Conservation (phyloP, 1,139 yeast species). For the Protomyces inundatus region DNA sequence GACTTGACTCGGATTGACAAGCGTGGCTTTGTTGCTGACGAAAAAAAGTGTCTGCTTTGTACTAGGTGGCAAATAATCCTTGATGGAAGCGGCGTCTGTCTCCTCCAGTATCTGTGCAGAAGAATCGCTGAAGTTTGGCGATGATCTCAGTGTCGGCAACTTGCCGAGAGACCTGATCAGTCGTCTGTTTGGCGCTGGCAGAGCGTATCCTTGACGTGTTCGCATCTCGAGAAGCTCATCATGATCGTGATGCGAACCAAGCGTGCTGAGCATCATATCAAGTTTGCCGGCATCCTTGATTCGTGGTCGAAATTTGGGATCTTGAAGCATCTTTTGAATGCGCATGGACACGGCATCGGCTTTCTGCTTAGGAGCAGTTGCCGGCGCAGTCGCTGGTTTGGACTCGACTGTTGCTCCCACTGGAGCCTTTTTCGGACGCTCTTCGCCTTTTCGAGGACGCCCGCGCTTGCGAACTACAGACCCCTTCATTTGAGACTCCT, state of each 20-base stretch:
- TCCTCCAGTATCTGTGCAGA: no score
- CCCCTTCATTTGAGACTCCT: neutral
- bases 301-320: neutral
- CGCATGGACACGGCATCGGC: neutral
- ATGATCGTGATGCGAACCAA: neutral
- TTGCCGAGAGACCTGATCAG: neutral
- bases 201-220: neutral
- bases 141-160: neutral
- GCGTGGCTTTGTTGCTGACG: neutral
- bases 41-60: neutral
- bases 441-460: neutral
- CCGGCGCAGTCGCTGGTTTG: neutral
- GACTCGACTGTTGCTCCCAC: no score
- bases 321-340: neutral
- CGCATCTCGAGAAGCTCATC: neutral
- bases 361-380: neutral
- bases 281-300: neutral
- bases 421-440: neutral
- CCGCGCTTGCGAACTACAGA: neutral
- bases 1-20: neutral
- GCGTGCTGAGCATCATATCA: neutral
- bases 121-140: neutral
- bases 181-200: neutral
- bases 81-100: no score
- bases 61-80: neutral